Base-by-base conservation (phyloP, 2,329 filamentous ascomycete species). In the Stachybotrys echinatus region DNA sequence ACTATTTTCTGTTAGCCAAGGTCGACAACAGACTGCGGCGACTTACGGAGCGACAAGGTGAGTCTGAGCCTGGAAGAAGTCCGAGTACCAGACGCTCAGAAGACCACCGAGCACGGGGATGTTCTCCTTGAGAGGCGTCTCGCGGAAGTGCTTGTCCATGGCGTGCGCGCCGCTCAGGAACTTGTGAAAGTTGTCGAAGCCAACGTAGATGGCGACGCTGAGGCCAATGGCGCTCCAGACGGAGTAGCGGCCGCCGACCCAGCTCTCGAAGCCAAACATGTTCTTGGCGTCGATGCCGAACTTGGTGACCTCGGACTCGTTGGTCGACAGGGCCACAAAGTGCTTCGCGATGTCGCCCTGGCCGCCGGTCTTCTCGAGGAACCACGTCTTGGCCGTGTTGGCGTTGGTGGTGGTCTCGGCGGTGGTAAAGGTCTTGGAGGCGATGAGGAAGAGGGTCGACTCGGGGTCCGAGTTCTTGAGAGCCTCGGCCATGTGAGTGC, bases 191-290 rank as follows among this genome's bases (percentile, higher is more conserved):
- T 96, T 96, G 69, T 97, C 92, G 71, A 80, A 99, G 67, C 94
- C 94, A 68, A 99, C 88, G 78, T 96, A 96, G 58, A 99, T 80
- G 60, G 87, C 87, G 51, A 99, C 92, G 56, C 90, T 96, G 55
- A 99, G 78, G 61, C 94, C 94, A 65, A 99, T 99, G 69, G 94
- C 94, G 60, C 91, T 96, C 94, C 94, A 99, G 59, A 99, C 94
- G 53, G 91, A 96, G 83, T 99, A 99, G 53, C 94, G 88, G 51
- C 94, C 94, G 69, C 94, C 94, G 48, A 97, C 92, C 94, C 94
- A 99, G 74, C 89, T 95, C 73, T 92, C 92, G 69, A 99, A 99
- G 62, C 91, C 92, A 66, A 99, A 99, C 94, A 99, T 99, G 81
- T 97, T 99, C 81, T 92, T 92, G 74, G 85, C 87, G 75, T 97